Conservation (phyloP, 805 yeast genomes). For the Ogataea corticis region DNA sequence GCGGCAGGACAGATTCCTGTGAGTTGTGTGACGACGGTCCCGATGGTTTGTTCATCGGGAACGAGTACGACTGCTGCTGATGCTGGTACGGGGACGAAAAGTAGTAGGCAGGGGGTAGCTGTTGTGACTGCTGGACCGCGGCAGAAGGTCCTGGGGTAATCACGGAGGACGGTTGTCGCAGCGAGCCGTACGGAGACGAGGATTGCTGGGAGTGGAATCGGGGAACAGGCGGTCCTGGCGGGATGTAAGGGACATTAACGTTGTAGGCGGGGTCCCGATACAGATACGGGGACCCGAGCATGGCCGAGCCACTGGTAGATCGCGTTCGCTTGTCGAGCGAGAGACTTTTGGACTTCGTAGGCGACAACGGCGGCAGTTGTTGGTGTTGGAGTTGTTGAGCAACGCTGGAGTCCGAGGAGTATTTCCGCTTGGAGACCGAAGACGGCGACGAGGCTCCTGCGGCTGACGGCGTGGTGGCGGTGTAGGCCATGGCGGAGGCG, state of each 20-base stretch:
- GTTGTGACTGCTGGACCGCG: slow-evolving; percentile 1
- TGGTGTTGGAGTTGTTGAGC: slow-evolving; percentile 5
- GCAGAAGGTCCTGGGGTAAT: slow-evolving; percentile 2
- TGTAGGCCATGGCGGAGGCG: slow-evolving; percentile 6
- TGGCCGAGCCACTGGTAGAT: slow-evolving; percentile 17
- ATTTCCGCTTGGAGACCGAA: slow-evolving; percentile 20
- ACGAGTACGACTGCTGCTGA: slow-evolving; percentile 15
- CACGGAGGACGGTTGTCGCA: slow-evolving; percentile 11
- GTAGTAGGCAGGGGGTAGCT: slow-evolving; percentile 14
- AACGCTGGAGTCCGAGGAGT: slow-evolving; percentile 13
- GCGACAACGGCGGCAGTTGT: slow-evolving; percentile 11
- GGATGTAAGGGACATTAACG: slow-evolving; percentile 6
- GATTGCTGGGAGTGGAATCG: slow-evolving; percentile 12
- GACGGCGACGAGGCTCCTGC: slow-evolving; percentile 20
- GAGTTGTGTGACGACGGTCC: slow-evolving; percentile 3
- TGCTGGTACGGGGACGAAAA: slow-evolving; percentile 17
- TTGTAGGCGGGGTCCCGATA: slow-evolving; percentile 20
- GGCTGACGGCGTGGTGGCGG: slow-evolving; percentile 11
- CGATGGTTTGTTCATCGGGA: slow-evolving; percentile 6
- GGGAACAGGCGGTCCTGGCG: slow-evolving; percentile 9
- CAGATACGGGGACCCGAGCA: slow-evolving; percentile 25
- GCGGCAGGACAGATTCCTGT: slow-evolving; percentile 17
- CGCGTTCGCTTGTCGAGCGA: slow-evolving; percentile 22
- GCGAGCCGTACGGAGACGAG: slow-evolving; percentile 14
- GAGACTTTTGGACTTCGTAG: slow-evolving; percentile 12